A percentile compares a stretch with the other conserved stretches of the same genome.
phyloP scores from a whole-genome alignment of 2,329 filamentous ascomycete genomes.

The Botrytis sinoallii region DNA sequence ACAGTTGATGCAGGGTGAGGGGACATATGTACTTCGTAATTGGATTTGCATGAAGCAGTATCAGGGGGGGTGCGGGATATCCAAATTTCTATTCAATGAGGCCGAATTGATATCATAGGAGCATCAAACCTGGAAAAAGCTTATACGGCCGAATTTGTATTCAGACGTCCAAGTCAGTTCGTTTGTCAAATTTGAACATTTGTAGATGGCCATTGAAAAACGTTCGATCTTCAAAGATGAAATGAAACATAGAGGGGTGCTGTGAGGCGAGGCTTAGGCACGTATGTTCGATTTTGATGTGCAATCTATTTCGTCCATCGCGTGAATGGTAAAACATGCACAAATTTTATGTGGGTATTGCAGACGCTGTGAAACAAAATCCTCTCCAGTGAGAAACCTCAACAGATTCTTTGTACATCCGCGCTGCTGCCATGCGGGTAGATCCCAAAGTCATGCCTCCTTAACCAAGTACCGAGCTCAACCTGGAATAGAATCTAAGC shows the following conservation, averaged over 20 bases:
- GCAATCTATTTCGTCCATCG: neutral
- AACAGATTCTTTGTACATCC: slow-evolving; percentile 13
- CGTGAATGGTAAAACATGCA: slow-evolving; percentile 3
- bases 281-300: neutral
- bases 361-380: slow-evolving; percentile 27
- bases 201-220: neutral
- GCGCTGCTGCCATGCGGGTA: neutral
- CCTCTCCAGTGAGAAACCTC: neutral
- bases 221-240: neutral
- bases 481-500: slow-evolving; percentile 30
- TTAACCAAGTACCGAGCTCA: slow-evolving; percentile 20
- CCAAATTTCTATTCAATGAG: neutral
- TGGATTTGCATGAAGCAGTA: slow-evolving; percentile 15
- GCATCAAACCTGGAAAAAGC: neutral
- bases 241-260: neutral
- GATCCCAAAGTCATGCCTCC: neutral
- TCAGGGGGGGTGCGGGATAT: neutral
- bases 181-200: neutral
- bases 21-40: slow-evolving; percentile 10
- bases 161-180: neutral
- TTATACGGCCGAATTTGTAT: neutral
- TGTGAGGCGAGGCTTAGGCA: neutral
- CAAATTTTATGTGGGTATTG: slow-evolving; percentile 29
- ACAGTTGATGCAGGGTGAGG: neutral
- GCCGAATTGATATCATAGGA: neutral